A percentile compares a stretch with the other conserved stretches of the same genome.
phyloP scores from a whole-genome alignment of 495 filamentous ascomycete species.

The Apiosordaria backusii region DNA sequence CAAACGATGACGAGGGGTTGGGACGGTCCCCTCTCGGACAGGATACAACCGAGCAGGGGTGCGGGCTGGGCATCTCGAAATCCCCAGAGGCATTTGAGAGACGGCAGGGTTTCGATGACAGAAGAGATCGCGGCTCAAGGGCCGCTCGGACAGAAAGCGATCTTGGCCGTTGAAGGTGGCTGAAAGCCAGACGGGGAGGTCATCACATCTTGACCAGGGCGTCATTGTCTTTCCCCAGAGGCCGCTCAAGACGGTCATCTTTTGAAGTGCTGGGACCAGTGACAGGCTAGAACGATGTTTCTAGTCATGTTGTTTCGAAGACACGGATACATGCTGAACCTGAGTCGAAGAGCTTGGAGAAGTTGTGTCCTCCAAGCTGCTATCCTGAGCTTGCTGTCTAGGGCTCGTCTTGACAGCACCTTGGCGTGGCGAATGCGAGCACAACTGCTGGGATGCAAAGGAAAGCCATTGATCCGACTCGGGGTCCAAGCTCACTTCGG shows the following conservation, averaged over 20 bases:
- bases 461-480: background rate
- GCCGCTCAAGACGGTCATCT: background rate
- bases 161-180: background rate
- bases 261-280: background rate
- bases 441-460: background rate
- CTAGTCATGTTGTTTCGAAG: background rate
- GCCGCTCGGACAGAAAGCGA: background rate
- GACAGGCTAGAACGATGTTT: background rate
- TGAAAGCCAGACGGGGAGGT: background rate
- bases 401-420: background rate
- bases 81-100: background rate
- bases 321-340: background rate
- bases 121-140: background rate
- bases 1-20: constrained; percentile 11
- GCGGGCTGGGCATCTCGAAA: constrained; percentile 4
- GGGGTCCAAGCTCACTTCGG: background rate
- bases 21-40: constrained; percentile 22
- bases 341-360: background rate
- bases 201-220: background rate
- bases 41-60: constrained; percentile 26
- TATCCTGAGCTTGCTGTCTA: background rate
- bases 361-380: background rate
- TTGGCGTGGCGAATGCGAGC: background rate
- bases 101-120: background rate
- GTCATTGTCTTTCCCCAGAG: background rate